Conservation (phyloP, 306 rosid genomes). For the Fragaria iinumae region DNA sequence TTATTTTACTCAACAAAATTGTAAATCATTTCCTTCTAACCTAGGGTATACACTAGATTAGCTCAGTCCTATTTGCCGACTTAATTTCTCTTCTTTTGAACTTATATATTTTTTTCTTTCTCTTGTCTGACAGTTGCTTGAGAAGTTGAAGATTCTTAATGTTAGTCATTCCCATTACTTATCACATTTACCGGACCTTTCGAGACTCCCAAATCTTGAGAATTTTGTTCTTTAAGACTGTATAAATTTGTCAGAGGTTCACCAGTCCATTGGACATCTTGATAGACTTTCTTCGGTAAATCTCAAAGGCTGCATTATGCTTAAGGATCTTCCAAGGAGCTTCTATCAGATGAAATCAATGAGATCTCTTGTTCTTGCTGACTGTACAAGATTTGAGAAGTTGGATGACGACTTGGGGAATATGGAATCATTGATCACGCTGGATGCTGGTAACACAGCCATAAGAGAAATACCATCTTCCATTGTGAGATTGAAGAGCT, state of each 20-base stretch:
- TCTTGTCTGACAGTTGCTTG: no score
- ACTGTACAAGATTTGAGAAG: not conserved
- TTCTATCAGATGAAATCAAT: slow-evolving; percentile 23
- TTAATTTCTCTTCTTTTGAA: no score
- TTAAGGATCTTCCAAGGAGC: slow-evolving; percentile 23
- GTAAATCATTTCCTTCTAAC: no score
- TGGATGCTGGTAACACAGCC: no score
- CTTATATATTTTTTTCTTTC: no score
- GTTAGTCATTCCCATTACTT: slow-evolving; percentile 35
- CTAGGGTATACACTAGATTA: no score
- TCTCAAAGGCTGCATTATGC: slow-evolving; percentile 27
- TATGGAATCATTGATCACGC: no score
- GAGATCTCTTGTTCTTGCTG: not conserved
- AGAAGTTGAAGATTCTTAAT: slow-evolving; percentile 17
- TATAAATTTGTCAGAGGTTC: slow-evolving; percentile 6
- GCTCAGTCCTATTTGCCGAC: no score
- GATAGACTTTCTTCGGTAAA: slow-evolving; percentile 17
- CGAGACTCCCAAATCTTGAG: slow-evolving; percentile 36
- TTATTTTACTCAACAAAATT: not conserved
- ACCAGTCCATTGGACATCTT: slow-evolving; percentile 23
- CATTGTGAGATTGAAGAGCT: no score
- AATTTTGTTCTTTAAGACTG: slow-evolving; percentile 30
- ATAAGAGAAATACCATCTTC: no score
- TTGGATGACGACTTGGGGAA: not conserved
- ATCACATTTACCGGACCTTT: slow-evolving; percentile 32